A percentile compares a stretch with the other conserved stretches of the same genome.
Evolutionary conservation across 176 grass and related monocot genomes (phyloP).

Genomic region (Alopecurus myosuroides): DNA sequence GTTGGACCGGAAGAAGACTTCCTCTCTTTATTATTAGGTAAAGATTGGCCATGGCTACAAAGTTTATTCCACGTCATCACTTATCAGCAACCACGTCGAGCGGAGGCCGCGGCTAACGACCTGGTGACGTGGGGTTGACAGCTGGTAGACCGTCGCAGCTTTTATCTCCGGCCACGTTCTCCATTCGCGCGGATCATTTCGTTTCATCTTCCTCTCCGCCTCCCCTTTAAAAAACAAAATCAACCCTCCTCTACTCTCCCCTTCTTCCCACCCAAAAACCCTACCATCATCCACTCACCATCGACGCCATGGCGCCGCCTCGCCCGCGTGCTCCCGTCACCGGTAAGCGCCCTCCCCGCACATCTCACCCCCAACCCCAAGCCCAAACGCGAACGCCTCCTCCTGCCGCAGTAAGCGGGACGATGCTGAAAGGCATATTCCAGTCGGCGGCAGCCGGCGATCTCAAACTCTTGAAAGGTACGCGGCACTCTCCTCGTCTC

Average conservation of each 20-base stretch:
- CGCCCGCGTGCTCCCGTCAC: neutral
- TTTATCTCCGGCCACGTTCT: too few relatives aligned
- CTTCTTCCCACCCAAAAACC: neutral
- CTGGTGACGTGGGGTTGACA: too few relatives aligned
- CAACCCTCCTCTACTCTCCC: neutral
- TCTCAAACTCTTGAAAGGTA: neutral
- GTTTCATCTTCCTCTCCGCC: neutral
- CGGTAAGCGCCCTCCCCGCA: neutral
- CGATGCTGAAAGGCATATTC: neutral
- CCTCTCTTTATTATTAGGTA: too few relatives aligned
- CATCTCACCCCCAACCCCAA: neutral
- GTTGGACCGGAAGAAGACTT: too few relatives aligned
- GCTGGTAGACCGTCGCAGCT: too few relatives aligned
- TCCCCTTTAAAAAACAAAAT: neutral
- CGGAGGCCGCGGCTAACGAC: too few relatives aligned
- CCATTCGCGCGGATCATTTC: neutral
- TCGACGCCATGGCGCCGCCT: neutral
- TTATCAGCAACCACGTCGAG: too few relatives aligned
- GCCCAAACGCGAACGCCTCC: neutral
- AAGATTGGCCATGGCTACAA: too few relatives aligned
- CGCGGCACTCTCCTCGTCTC: neutral
- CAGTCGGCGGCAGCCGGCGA: neutral
- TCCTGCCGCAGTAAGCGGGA: neutral
- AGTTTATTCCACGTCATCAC: too few relatives aligned
- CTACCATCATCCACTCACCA: neutral